Evolutionary conservation across 495 filamentous ascomycete species (phyloP).

Genomic region (Amniculicola lignicola): DNA sequence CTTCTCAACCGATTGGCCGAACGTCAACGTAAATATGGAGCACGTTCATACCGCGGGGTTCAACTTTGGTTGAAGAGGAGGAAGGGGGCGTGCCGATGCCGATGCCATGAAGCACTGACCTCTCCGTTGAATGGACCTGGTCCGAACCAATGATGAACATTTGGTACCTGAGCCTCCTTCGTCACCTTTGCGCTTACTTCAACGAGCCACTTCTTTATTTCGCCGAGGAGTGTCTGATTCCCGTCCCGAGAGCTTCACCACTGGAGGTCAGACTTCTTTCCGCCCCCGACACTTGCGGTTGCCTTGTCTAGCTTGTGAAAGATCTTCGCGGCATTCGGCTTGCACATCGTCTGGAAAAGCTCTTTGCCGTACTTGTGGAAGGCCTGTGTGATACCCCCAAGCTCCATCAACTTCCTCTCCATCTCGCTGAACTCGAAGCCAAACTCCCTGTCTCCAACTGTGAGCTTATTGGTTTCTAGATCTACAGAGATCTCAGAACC

Average conservation of each 20-base stretch:
- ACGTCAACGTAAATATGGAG: background rate
- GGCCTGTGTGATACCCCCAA: constrained; percentile 38
- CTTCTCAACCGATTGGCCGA: constrained; percentile 16
- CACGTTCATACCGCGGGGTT: background rate
- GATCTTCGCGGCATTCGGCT: background rate
- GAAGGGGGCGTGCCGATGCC: too few species aligned
- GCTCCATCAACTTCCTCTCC: constrained; percentile 41
- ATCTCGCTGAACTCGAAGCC: constrained; percentile 41
- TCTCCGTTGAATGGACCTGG: too few species aligned
- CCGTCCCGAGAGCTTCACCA: too few species aligned
- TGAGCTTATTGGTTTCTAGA: constrained; percentile 24
- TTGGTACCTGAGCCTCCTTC: too few species aligned
- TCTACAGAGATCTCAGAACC: constrained; percentile 40
- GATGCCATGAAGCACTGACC: too few species aligned
- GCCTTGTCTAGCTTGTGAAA: constrained; percentile 9
- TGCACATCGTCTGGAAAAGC: constrained; percentile 39
- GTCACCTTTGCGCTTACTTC: too few species aligned
- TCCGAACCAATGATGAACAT: too few species aligned
- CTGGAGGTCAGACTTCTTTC: background rate
- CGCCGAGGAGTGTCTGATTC: too few species aligned
- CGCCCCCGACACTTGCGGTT: background rate
- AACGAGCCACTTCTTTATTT: too few species aligned
- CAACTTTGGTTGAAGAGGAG: constrained; percentile 1
- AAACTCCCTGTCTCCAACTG: constrained; percentile 32
- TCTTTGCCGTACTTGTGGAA: constrained; percentile 43